Base-by-base conservation (phyloP, 169 alveolate species). In the Besnoitia besnoiti region DNA sequence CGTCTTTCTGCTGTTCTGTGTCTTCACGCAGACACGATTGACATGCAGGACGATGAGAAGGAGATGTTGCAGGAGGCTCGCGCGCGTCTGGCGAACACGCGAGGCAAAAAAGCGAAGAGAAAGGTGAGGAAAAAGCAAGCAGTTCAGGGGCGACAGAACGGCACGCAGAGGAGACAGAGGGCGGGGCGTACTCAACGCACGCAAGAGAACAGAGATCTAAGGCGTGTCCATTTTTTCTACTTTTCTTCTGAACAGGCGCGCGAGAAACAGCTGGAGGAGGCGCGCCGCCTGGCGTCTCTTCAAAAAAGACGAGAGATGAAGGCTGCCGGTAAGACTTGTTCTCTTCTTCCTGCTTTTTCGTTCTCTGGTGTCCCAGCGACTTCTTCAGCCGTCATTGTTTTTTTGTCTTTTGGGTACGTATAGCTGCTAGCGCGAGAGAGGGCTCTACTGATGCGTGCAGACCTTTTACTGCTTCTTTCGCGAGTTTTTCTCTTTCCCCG, bases 41-140 rank as follows among this genome's bases (percentile, higher is more conserved):
- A 95, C 51, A 93, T 95, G 97, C 99, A 99, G 93, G 99, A 99
- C 92, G 99, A 99, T 90, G 99, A 99, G 95, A 99, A 99, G 95
- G 99, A 99, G 96, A 99, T 99, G 99, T 97, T 95, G 85, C 91
- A 95, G 62, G 97, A 95, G 95, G 99, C 99, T 30, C 97, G 99
- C 80, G 99, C 99, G 37, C 97, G 99, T 94, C 98, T 99, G 90
- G 99, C 99, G 24, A 99, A 99, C 96, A 99, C 99, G 1, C 97
- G 99, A 84, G 99, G 99, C 46, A 99, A 99, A 97, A 99, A 99
- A 94, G 99, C 99, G 35, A 99, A 99, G 95, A 96, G 99, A 93
- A 98, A 99, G 96, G 99, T 82, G 42, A 37, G 80, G 39, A 47
- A 10, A n/a, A n/a, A 19, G 67, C 5, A 55, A 55, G 67, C 7